Base-by-base conservation (phyloP, 1,139 yeast species). In the Kodamaea arcana region DNA sequence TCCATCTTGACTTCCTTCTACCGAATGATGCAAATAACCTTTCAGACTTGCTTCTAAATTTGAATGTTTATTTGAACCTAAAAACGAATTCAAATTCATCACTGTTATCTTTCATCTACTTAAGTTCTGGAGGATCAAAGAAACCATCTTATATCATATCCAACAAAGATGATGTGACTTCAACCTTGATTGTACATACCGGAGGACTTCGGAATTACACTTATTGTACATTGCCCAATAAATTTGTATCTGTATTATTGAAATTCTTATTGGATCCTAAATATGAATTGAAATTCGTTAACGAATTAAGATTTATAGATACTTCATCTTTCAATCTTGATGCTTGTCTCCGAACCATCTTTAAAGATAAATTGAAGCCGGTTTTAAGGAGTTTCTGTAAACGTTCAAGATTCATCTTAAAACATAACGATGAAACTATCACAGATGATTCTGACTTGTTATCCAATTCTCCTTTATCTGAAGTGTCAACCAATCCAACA, bases 351-450 rank as follows among this genome's bases (percentile, higher is more conserved):
- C 44, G 42, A 15, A 32, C 78, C 62, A 58, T 80, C 12, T 54
- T 73, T 21, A 61, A 72, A 12, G 70, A 70, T 44, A 57, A 64
- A 28, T 64, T 69, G 45, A 66, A 65, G 51, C 87, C 77, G 15
- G 63, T 54, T 35, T 59, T 48, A 57, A 74, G 69, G 41, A 52
- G 78, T 13, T 56, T 58, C 24, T 62, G 69, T 33, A 66, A 69
- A 41, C 60, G 81, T 37, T 51, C 78, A n/a, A 61, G 86, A 32
- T 80, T 70, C 53, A 54, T 65, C 31, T 34, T 62, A 22, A 47
- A 55, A 21, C 52, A 53, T 31, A 57, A 56, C 15, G 48, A 53
- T 24, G 52, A 50, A 25, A 44, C 32, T 14, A 28, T 33, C n/a
- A 20, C 33, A 7, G 40, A 37, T 17, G 37, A 37, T 24, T 29